Conservation (phyloP, 1,284 basidiomycete species). For the Austroboletus rostrupii region DNA sequence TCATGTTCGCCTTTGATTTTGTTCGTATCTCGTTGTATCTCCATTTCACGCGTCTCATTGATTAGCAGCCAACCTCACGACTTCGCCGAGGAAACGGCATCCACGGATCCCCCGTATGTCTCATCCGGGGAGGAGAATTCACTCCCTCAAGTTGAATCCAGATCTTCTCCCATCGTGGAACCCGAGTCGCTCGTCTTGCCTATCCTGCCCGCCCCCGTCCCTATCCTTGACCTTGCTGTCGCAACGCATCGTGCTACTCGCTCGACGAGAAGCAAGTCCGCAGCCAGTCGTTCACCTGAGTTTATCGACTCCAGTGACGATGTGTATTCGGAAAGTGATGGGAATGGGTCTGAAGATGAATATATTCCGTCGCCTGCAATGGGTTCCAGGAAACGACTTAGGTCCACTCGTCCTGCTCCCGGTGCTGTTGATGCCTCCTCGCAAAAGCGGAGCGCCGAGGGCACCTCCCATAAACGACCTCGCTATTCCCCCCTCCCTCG, state of each 20-base stretch:
- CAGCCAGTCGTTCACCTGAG: slow-evolving; percentile 1
- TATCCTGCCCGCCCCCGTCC: background rate
- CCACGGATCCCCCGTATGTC: slow-evolving; percentile 13
- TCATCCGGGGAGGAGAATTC: slow-evolving; percentile 8
- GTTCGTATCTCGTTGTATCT: slow-evolving; percentile 14
- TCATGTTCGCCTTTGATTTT: slow-evolving; percentile 19
- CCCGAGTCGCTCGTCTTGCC: background rate
- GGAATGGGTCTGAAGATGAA: slow-evolving; percentile 28
- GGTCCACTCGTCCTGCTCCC: slow-evolving; percentile 6
- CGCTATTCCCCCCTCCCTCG: slow-evolving; percentile 36
- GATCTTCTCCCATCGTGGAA: background rate
- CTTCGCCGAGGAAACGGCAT: background rate
- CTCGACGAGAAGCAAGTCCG: slow-evolving; percentile 5
- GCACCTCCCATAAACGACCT: slow-evolving; percentile 25
- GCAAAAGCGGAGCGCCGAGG: slow-evolving; percentile 6
- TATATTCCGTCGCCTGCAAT: slow-evolving; percentile 28
- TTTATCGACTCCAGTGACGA: slow-evolving; percentile 18
- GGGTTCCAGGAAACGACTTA: slow-evolving; percentile 23
- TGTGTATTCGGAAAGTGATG: slow-evolving; percentile 26
- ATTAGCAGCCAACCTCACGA: slow-evolving; percentile 20
- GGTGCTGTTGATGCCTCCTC: background rate
- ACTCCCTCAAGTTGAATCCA: background rate
- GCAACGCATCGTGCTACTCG: slow-evolving; percentile 13
- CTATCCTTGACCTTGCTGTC: background rate
- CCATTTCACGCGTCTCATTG: slow-evolving; percentile 15